Percentiles rank a stretch among this genome's conserved stretches.
Evolutionary conservation across 305 asterid species (phyloP).

Genomic region (Solanum aculeatissimum): DNA sequence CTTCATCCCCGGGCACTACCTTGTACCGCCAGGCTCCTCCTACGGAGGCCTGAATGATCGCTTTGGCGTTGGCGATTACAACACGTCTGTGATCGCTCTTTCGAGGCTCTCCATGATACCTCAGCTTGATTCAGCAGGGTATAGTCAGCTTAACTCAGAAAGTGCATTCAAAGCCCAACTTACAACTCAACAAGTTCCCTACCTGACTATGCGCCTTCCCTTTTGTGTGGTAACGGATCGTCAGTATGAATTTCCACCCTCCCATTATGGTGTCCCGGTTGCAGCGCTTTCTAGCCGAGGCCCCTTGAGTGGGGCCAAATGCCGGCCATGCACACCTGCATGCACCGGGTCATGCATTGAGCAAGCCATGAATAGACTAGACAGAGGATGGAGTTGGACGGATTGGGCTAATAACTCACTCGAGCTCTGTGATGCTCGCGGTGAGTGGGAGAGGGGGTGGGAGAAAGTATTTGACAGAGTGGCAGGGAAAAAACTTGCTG

Average conservation of each 20-base stretch:
- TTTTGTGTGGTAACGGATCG: constrained; percentile 82
- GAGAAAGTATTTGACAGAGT: constrained; percentile 39
- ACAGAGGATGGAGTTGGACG: constrained; percentile 76
- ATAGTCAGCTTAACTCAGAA: constrained; percentile 69
- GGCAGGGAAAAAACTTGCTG: constrained; percentile 41
- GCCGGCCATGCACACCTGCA: constrained; percentile 61
- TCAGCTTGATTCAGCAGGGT: constrained; percentile 45
- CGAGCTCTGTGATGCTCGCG: constrained; percentile 67
- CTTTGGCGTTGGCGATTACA: constrained; percentile 67
- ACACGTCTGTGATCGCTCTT: constrained; percentile 65
- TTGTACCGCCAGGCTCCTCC: constrained; percentile 82
- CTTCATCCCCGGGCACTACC: constrained; percentile 53
- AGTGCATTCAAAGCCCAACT: constrained; percentile 76
- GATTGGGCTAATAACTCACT: constrained; percentile 57
- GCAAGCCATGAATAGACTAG: constrained; percentile 36
- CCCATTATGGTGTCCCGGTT: constrained; percentile 59
- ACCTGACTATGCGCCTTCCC: constrained; percentile 31
- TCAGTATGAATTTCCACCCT: constrained; percentile 44
- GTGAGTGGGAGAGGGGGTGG: constrained; percentile 73
- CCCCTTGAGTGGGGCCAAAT: constrained; percentile 72
- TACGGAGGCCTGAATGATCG: constrained; percentile 84
- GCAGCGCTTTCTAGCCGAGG: constrained; percentile 67
- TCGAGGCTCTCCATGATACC: constrained; percentile 65
- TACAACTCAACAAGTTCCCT: constrained; percentile 32
- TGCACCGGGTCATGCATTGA: constrained; percentile 61